Conservation (phyloP, 495 filamentous ascomycete species). For the Podospora conica region DNA sequence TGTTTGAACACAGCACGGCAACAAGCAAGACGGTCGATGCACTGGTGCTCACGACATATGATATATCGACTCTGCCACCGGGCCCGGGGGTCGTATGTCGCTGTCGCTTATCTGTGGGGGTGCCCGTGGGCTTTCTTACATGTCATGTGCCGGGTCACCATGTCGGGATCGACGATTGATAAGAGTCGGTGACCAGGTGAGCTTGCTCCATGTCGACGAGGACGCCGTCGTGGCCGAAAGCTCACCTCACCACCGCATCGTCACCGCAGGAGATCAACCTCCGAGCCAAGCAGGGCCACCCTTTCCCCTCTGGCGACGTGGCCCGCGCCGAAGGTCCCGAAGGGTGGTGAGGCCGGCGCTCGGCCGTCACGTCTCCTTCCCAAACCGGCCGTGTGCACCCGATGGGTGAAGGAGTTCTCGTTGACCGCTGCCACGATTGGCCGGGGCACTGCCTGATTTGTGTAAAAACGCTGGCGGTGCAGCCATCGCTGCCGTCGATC, state of each 20-base stretch:
- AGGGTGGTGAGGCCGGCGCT: not conserved
- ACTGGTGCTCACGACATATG: not conserved
- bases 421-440: conserved; percentile 16
- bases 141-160: not conserved
- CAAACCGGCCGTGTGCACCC: conserved; percentile 13
- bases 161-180: not conserved
- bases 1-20: not conserved
- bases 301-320: conserved; percentile 8
- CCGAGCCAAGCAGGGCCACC: not conserved
- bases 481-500: conserved; percentile 14
- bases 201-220: not conserved
- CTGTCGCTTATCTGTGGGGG: not conserved
- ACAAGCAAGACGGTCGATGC: not conserved
- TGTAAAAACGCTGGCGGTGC: conserved; percentile 15
- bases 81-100: not conserved
- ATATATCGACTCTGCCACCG: not conserved
- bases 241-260: not conserved
- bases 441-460: conserved; percentile 15
- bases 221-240: not conserved
- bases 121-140: too few species aligned
- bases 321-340: not conserved
- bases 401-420: conserved; percentile 7
- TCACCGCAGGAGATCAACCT: conserved; percentile 1
- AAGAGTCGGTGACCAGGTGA: not conserved
- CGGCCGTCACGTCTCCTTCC: conserved; percentile 1